Evolutionary conservation across 306 rosid species (phyloP), one percentile per base, ranked within the genome.

Genomic region (Trichosanthes cucumerina): DNA sequence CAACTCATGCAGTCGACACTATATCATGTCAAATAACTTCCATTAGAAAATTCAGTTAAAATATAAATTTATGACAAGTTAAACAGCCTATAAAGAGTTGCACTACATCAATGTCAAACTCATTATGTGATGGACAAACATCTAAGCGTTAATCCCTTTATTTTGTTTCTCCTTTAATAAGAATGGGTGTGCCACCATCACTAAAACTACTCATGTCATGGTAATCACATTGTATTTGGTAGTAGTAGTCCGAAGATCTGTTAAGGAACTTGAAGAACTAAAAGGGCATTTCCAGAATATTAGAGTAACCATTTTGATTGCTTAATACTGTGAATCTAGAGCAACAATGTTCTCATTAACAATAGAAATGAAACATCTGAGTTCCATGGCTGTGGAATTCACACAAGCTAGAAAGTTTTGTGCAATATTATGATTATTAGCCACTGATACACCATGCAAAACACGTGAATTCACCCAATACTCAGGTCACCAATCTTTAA

Each of bases 1-100:
- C 85, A 92, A 82, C 81, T 94, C 98, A 74, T 94, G 98, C 81
- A 92, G 83, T 34, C 91, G 90, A 77, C 98, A 94, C 98, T 90
- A 50, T 47, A 7, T 65, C 24, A 79, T 26, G 28, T 15, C 43
- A 63, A 63, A 34, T 33, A 63, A 31, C 34, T 68, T 68, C 52
- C 53, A 41, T 68, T 4, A 68, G 75, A 49, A 39, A 41, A 41
- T 14, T 46, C 77, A 56, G 49, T 19, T 47, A 36, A 18, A 63
- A 74, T 68, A 52, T 38, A 68, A 21, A n/a, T 68, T 68, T 5
- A 5, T 41, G 33, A n/a, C 18, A 68, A 33, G 23, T 63, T 63
- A 31, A 63, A 63, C 43, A 7, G 43, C 1, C 44, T 15, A 31
- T 63, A 34, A 63, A 68, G 3, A 62, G 69, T 62, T 62, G 18